A percentile compares a stretch with the other conserved stretches of the same genome.
These are phyloP conservation scores for Ophiostoma tasmaniense DNA, from an alignment of 2,329 filamentous ascomycete species.

Conservation along the genomic window DNA sequence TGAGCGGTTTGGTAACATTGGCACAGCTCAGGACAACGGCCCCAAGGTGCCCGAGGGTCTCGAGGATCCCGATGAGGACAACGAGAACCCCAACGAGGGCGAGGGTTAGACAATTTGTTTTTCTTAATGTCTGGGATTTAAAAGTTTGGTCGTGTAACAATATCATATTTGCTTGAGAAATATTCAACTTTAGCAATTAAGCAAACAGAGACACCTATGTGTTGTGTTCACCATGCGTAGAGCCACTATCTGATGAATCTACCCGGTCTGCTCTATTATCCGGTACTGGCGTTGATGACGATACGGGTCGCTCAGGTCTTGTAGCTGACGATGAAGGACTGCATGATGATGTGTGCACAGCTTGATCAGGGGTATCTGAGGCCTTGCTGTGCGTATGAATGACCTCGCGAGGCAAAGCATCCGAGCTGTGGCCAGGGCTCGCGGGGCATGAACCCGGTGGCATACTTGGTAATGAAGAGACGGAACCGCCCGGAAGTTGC, in stretches of 20 bases:
- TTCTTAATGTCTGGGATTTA: neutral
- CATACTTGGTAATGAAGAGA: neutral
- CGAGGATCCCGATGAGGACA: conserved; percentile 44
- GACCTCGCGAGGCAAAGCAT: neutral
- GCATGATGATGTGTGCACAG: neutral
- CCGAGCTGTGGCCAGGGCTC: neutral
- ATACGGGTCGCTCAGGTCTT: neutral
- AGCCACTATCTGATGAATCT: neutral
- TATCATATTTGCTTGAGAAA: neutral
- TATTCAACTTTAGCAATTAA: neutral
- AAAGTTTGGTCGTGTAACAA: neutral
- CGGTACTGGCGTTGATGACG: neutral
- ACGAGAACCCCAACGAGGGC: conserved; percentile 27
- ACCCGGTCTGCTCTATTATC: too few relatives aligned
- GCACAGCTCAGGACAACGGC: neutral
- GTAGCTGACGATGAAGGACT: neutral
- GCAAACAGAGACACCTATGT: neutral
- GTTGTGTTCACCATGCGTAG: neutral
- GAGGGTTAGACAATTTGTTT: conserved; percentile 17
- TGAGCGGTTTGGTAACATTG: conserved; percentile 30
- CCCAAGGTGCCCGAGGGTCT: conserved; percentile 22
- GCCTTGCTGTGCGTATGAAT: neutral
- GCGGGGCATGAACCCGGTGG: neutral
- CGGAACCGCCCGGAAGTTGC: neutral
- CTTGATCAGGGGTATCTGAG: neutral